These are phyloP conservation scores for Dioscorea zingiberensis DNA, from an alignment of 106 monocot species.

Conservation along the genomic window DNA sequence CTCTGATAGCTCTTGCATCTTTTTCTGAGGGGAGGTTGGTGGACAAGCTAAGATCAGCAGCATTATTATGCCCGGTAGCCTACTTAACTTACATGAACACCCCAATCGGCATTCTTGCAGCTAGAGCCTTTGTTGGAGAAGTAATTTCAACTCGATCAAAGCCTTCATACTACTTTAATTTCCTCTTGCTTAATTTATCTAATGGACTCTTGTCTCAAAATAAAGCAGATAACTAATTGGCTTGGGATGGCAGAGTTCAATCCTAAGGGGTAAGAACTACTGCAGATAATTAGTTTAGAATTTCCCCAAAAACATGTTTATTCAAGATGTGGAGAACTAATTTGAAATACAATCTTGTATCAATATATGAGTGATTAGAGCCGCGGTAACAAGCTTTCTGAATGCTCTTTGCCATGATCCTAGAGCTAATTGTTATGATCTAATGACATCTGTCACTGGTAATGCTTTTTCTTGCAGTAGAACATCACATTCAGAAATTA, in stretches of 20 bases:
- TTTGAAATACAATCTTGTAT: too few species aligned
- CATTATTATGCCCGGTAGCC: slow-evolving; percentile 49
- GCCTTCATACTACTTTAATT: neutral
- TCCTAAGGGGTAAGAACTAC: slow-evolving; percentile 43
- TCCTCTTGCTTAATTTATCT: neutral
- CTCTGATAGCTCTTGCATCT: slow-evolving; percentile 52
- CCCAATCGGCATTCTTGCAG: slow-evolving; percentile 43
- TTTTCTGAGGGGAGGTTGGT: slow-evolving; percentile 52
- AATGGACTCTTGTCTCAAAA: neutral
- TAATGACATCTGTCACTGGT: slow-evolving; percentile 62
- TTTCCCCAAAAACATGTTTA: too few species aligned
- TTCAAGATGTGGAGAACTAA: too few species aligned
- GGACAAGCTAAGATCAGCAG: slow-evolving; percentile 50
- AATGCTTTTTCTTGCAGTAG: neutral
- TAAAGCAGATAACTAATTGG: slow-evolving; percentile 54
- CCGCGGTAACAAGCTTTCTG: slow-evolving; percentile 21
- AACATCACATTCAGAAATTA: neutral
- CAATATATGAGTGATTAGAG: slow-evolving; percentile 12
- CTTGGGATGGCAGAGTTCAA: slow-evolving; percentile 84
- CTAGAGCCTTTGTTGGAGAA: slow-evolving; percentile 47
- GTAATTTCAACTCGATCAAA: slow-evolving; percentile 26
- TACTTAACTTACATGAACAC: slow-evolving; percentile 62
- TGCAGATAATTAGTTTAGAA: neutral
- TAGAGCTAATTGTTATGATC: slow-evolving; percentile 53
- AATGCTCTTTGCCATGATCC: slow-evolving; percentile 33